phyloP scores from a whole-genome alignment of 2,329 filamentous ascomycete genomes.

The Ceratocystis variospora region DNA sequence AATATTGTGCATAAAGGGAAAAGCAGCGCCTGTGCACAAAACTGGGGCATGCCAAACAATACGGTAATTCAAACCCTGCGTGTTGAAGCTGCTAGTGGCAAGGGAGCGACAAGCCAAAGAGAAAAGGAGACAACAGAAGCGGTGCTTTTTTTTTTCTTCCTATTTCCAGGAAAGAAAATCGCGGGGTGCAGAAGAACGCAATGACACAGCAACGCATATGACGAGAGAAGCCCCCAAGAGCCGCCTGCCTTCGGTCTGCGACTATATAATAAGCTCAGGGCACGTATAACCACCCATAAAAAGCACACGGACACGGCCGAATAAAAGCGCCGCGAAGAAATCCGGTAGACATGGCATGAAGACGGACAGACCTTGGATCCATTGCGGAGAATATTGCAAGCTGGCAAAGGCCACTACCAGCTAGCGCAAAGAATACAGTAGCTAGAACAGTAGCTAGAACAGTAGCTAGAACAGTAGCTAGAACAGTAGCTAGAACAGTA shows the following conservation, averaged over 20 bases:
- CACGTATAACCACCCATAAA: neutral
- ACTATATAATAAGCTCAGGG: neutral
- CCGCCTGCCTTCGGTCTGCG: neutral
- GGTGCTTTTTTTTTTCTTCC: neutral
- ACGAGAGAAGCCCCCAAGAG: neutral
- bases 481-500: too few relatives aligned
- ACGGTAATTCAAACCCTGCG: neutral
- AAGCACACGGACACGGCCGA: constrained; percentile 3
- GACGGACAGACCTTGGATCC: neutral
- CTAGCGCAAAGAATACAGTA: neutral
- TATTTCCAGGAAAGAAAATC: neutral
- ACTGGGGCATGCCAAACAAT: neutral
- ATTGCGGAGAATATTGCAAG: neutral
- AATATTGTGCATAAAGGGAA: neutral
- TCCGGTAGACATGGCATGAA: neutral
- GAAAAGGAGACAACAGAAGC: neutral
- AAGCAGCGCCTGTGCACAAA: neutral
- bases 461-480: too few relatives aligned
- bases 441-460: too few relatives aligned
- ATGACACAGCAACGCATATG: neutral
- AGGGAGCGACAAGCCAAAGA: neutral
- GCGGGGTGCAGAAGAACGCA: neutral
- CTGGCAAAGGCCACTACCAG: neutral
- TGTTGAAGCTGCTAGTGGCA: too few relatives aligned
- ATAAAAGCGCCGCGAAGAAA: constrained; percentile 1